Evolutionary conservation across 768 basidiomycete species (phyloP), one percentile per base, ranked within the genome.

Genomic region (Suillus occidentalis): DNA sequence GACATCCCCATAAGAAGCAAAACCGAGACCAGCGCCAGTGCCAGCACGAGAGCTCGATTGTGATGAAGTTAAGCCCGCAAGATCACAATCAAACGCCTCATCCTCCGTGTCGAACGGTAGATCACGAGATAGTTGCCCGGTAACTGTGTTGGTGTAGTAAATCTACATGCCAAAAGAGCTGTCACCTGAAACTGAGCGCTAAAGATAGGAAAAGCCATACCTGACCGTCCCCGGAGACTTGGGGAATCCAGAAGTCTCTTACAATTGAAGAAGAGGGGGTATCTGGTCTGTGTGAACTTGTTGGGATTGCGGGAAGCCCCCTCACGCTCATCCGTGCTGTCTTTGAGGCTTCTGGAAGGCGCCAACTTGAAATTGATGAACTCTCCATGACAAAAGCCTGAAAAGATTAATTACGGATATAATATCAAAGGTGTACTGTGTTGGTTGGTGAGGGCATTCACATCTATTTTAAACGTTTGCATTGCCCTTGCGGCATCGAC

Each of bases 161-260:
- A 99, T 94, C 95, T 97, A 62, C 43, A 37, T 9, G 28, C 34
- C 39, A 39, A 25, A 37, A 10, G 22, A 57, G 18, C 52, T 47
- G 50, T 31, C 25, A n/a, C n/a, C 55, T 60, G 58, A 37, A 12
- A 18, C 37, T 43, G 40, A 31, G 69, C 60, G 37, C 63, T 39
- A 10, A 50, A 12, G 20, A 25, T 28, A 39, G 5, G 47, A 64
- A 65, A 63, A 63, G 64, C 76, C 81, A 68, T 70, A 95, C 94
- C 85, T 92, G 92, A 65, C 94, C 92, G 67, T 90, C 86, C 16
- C 83, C 76, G 2, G 91, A 89, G 58, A 97, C 86, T 71, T 89
- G 87, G 12, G 96, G 96, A 69, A 95, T 88, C 96, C 96, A 98
- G 74, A 90, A 95, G 70, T 96, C 91, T 69, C 83, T 87, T 52